Conservation (phyloP, 179 eudicot species). For the Beta macrorhiza region DNA sequence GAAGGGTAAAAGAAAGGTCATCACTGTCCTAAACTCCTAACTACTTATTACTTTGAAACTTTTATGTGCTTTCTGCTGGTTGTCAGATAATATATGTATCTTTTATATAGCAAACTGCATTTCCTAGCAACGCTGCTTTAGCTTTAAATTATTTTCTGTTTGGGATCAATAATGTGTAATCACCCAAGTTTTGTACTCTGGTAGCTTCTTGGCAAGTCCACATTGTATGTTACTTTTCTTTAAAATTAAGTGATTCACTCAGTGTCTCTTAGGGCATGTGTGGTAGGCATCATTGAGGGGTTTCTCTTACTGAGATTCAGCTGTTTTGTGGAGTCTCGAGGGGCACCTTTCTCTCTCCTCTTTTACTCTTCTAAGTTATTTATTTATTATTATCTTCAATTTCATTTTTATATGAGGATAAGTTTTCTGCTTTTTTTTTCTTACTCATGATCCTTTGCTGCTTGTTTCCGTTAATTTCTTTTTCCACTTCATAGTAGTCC, state of each 20-base stretch:
- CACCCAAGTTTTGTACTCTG: too few relatives aligned
- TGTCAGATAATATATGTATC: not conserved
- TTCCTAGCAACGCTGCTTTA: not conserved
- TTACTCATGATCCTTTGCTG: not conserved
- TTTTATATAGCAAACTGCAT: not conserved
- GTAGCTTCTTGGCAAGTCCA: too few relatives aligned
- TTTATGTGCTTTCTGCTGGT: not conserved
- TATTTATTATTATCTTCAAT: not conserved
- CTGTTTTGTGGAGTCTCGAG: not conserved
- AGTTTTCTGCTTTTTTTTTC: not conserved
- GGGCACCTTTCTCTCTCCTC: not conserved
- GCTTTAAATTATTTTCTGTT: not conserved
- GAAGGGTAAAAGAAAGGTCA: constrained; percentile 43
- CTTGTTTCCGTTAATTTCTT: not conserved
- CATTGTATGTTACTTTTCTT: not conserved
- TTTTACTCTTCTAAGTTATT: too few relatives aligned
- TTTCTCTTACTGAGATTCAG: not conserved
- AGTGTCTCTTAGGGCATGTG: not conserved
- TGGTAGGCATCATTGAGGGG: not conserved
- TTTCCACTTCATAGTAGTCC: not conserved
- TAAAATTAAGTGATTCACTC: not conserved
- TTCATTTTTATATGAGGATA: not conserved
- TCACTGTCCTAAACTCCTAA: not conserved
- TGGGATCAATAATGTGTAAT: not conserved
- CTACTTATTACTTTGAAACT: not conserved